Evolutionary conservation across 495 filamentous ascomycete genomes (phyloP), one percentile per base, ranked within the genome.

Genomic region (Hyphodiscus hymeniophilus): DNA sequence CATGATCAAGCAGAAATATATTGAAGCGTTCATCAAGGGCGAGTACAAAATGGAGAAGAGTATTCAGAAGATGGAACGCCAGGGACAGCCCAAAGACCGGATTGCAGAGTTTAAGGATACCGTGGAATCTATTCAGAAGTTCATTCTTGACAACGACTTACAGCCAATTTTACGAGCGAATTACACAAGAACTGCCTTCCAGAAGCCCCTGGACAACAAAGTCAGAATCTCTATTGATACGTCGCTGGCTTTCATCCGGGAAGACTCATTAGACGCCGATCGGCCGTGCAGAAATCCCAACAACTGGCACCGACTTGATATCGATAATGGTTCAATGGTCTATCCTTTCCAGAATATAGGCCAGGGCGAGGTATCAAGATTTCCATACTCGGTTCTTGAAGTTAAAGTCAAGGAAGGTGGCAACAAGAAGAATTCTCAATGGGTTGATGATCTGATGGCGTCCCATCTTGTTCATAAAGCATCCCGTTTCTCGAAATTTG

Each of bases 191-290:
- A 94, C 89, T 0, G 92, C 92, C 3, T 98, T 96, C 72, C 91
- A 98, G 60, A 94, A 96, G 38, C 92, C 92, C 12, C 83, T 87
- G 4, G 89, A 97, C 62, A 81, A 92, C 62, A 82, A 89, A 23
- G 83, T 98, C 26, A 78, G 94, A 31, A 86, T 96, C 50, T 89
- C 87, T 0, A 83, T 98, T 45, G 92, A 98, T 61, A 97, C 90
- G 0, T 79, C 94, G 52, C 74, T 97, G 16, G 89, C 87, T 24
- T 77, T 97, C 52, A 95, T 97, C 61, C 80, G 92, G 32, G 92
- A 98, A 67, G 92, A 98, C 63, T 76, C 80, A 3, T 66, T 97
- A 33, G 92, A 97, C 60, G 55, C 66, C 8, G 81, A 90, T 50
- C 74, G 91, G 13, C 90, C 92, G 7, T 95, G 90, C 66, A 81